Conservation (phyloP, 768 basidiomycete genomes). For the Russula sp. region DNA sequence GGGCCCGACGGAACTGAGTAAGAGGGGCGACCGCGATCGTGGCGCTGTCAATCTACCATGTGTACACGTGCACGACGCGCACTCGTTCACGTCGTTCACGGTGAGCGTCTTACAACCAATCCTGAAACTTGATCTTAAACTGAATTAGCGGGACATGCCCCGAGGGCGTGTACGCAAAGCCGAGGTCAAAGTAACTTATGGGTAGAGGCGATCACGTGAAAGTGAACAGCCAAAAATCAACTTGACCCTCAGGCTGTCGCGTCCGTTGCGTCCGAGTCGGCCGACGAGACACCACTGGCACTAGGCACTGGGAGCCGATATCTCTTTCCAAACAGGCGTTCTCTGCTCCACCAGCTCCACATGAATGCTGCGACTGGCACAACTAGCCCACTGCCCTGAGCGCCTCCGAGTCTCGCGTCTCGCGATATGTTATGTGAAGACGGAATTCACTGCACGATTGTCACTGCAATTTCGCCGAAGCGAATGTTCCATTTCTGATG, state of each 20-base stretch:
- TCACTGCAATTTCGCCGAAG: background rate
- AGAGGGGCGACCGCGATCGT: background rate
- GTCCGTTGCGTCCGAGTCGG: background rate
- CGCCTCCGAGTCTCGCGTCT: background rate
- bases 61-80: background rate
- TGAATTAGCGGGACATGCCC: no score
- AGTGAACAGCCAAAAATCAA: background rate
- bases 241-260: background rate
- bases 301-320: no score
- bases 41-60: no score
- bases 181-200: no score
- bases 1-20: background rate
- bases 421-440: no score
- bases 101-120: no score
- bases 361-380: background rate
- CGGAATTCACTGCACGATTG: background rate
- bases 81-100: no score
- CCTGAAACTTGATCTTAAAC: no score
- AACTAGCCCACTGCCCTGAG: background rate
- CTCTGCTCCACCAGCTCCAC: background rate
- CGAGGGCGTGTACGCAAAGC: no score
- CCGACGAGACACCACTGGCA: background rate
- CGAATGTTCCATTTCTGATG: background rate
- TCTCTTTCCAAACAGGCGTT: slow-evolving; percentile 3
- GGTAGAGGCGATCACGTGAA: background rate